Evolutionary conservation across 495 filamentous ascomycete genomes (phyloP).

Genomic region (Daldinia grandis): DNA sequence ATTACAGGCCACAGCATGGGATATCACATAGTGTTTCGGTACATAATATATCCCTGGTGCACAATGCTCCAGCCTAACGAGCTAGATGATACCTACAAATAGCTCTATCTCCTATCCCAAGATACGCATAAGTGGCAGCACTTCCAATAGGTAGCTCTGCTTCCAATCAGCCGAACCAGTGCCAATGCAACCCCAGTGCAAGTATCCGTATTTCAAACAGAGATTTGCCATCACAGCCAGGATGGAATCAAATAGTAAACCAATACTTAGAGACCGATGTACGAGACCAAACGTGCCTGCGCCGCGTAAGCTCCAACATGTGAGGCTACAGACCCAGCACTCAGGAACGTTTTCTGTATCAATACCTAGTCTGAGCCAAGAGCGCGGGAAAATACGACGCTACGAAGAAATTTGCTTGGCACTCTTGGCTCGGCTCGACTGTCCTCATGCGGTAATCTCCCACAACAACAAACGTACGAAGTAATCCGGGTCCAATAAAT

Average conservation of each 20-base stretch:
- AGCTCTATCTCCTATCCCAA: not conserved
- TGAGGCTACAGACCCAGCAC: constrained; percentile 15
- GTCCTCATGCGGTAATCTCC: constrained; percentile 31
- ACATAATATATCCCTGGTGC: not conserved
- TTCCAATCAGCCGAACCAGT: no score
- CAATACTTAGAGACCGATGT: not conserved
- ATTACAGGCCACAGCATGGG: not conserved
- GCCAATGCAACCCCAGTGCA: no score
- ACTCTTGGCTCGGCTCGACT: constrained; percentile 26
- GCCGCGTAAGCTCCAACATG: constrained; percentile 6
- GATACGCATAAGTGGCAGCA: not conserved
- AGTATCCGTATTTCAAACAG: no score
- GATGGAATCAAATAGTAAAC: no score
- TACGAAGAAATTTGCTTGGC: constrained; percentile 29
- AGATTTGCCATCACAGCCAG: no score
- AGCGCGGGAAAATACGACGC: constrained; percentile 18
- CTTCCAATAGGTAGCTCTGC: no score
- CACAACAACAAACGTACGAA: constrained; percentile 8
- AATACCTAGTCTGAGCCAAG: constrained; percentile 27
- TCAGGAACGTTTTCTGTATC: constrained; percentile 36
- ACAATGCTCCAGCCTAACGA: not conserved
- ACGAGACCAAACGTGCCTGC: not conserved
- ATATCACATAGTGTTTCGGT: not conserved
- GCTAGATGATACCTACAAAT: not conserved
- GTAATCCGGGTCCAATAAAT: constrained; percentile 13